These are phyloP conservation scores for Dendrobium huoshanense DNA, from an alignment of 106 monocot genomes.

Conservation along the genomic window DNA sequence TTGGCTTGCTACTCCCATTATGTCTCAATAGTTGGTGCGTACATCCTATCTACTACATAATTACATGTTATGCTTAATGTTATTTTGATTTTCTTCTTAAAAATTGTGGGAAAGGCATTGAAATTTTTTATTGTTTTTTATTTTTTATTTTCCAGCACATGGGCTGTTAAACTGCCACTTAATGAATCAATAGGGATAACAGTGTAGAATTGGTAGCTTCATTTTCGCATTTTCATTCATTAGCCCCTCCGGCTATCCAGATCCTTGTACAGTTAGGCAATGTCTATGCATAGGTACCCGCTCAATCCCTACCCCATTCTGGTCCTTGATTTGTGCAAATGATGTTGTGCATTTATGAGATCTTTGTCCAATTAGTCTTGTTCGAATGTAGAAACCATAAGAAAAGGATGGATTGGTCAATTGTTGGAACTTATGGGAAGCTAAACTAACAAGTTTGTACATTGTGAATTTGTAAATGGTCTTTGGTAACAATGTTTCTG, in stretches of 20 bases:
- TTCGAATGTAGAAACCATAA: background rate
- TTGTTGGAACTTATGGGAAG: background rate
- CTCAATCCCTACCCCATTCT: background rate
- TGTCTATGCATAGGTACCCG: background rate
- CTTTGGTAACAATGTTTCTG: background rate
- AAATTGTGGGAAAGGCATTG: background rate
- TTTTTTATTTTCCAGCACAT: background rate
- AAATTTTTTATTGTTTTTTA: background rate
- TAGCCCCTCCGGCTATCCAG: background rate
- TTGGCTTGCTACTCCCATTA: background rate
- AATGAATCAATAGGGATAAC: background rate
- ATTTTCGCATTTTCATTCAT: background rate
- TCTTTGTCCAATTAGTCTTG: background rate
- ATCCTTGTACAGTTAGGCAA: background rate
- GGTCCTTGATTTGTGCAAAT: background rate
- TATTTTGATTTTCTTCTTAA: background rate
- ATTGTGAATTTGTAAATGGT: background rate
- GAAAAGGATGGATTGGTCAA: background rate
- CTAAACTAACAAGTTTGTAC: background rate
- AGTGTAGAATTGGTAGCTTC: background rate
- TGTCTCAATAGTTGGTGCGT: background rate
- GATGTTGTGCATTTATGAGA: background rate
- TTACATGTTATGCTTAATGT: background rate
- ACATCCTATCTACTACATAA: too few species aligned
- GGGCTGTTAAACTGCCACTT: background rate